Evolutionary conservation across 106 monocot species (phyloP).

Genomic region (Allium cepa): DNA sequence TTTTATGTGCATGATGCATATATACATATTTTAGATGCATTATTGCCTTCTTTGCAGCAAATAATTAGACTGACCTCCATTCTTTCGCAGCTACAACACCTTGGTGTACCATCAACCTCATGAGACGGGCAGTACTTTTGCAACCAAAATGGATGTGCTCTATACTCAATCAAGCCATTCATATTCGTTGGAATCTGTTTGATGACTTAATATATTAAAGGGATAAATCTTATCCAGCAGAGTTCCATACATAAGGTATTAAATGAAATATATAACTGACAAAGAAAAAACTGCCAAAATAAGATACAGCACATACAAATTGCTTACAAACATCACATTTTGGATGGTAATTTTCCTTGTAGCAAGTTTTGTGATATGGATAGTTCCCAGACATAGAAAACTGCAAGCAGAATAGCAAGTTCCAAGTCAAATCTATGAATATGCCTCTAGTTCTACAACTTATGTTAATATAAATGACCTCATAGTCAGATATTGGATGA

Average conservation of each 20-base stretch:
- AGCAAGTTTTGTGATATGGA: constrained; percentile 90
- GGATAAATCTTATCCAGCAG: neutral
- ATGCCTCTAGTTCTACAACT: neutral
- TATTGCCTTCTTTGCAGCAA: neutral
- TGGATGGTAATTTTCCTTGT: constrained; percentile 86
- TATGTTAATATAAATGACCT: constrained; percentile 29
- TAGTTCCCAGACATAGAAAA: constrained; percentile 76
- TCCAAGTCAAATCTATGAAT: neutral
- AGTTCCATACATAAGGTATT: too few species aligned
- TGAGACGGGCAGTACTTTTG: constrained; percentile 91
- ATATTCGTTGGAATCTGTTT: constrained; percentile 76
- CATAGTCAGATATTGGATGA: constrained; percentile 78
- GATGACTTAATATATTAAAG: neutral
- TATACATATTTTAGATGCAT: neutral
- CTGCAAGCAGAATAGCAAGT: constrained; percentile 21
- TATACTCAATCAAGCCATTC: constrained; percentile 72
- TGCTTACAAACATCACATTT: constrained; percentile 95
- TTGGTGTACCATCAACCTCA: constrained; percentile 72
- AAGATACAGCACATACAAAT: constrained; percentile 44
- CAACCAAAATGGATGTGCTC: constrained; percentile 90
- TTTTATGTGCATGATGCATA: neutral
- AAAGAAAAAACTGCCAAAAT: neutral
- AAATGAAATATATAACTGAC: neutral
- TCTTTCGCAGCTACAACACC: constrained; percentile 93
- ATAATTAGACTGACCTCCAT: constrained; percentile 65